Evolutionary conservation across 495 filamentous ascomycete genomes (phyloP).

Genomic region (Podospora appendiculata): DNA sequence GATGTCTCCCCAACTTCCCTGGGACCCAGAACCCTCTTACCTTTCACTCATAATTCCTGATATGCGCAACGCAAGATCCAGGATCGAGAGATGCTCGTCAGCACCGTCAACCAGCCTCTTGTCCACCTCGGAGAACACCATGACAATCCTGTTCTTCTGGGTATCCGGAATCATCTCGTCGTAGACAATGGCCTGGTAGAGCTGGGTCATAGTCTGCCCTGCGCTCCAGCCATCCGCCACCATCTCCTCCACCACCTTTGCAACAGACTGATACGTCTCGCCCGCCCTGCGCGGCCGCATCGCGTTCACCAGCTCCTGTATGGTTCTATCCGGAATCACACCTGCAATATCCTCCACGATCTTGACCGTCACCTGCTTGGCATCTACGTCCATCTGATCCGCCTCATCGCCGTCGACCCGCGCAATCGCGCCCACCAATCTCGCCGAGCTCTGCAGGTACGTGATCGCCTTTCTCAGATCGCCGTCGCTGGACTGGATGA

Average conservation of each 20-base stretch:
- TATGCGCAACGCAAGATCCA: conserved; percentile 77
- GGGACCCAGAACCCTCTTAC: conserved; percentile 1
- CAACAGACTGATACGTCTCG: conserved; percentile 63
- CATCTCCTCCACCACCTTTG: conserved; percentile 75
- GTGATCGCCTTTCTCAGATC: conserved; percentile 95
- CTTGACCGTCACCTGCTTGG: conserved; percentile 58
- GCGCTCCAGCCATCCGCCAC: conserved; percentile 98
- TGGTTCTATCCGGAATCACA: conserved; percentile 69
- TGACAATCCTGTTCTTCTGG: conserved; percentile 85
- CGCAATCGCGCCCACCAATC: conserved; percentile 57
- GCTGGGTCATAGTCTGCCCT: conserved; percentile 72
- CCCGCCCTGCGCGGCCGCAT: conserved; percentile 64
- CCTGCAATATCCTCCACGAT: conserved; percentile 93
- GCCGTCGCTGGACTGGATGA: conserved; percentile 84
- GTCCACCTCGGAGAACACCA: conserved; percentile 86
- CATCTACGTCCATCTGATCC: conserved; percentile 51
- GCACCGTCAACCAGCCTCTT: conserved; percentile 95
- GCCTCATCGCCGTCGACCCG: conserved; percentile 17
- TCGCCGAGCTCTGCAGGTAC: conserved; percentile 84
- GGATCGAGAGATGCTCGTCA: conserved; percentile 85
- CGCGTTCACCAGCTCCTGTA: conserved; percentile 62
- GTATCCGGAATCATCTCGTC: conserved; percentile 74
- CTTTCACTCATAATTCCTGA: conserved; percentile 59
- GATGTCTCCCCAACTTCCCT: no score
- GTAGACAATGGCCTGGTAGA: conserved; percentile 76